Percentiles rank a stretch among this genome's conserved stretches.
phyloP scores from a whole-genome alignment of 2,329 filamentous ascomycete species.

The Blastomyces parvus region DNA sequence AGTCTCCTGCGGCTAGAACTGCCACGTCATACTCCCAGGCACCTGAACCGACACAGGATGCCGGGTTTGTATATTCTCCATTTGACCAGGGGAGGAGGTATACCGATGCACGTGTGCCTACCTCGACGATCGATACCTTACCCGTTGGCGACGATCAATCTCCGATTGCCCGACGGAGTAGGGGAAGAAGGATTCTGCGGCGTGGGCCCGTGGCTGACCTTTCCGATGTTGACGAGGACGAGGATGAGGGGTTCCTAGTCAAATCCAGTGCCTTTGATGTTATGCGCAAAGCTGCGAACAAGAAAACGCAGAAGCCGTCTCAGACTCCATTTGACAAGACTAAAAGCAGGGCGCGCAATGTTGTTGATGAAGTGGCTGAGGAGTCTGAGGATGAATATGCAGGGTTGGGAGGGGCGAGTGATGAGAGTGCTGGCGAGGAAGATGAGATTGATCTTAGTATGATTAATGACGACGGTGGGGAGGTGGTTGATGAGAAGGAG shows the following conservation, averaged over 20 bases:
- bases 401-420: constrained; percentile 79
- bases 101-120: constrained; percentile 41
- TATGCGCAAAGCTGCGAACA: constrained; percentile 53
- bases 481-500: constrained; percentile 68
- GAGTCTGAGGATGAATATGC: constrained; percentile 98
- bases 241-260: constrained; percentile 25
- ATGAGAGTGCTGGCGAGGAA: constrained; percentile 71
- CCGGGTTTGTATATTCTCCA: constrained; percentile 62
- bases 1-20: constrained; percentile 28
- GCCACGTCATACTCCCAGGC: constrained; percentile 59
- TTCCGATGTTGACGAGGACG: constrained; percentile 40
- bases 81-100: constrained; percentile 59
- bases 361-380: constrained; percentile 88
- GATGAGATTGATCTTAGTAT: constrained; percentile 72
- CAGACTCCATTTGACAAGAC: constrained; percentile 62
- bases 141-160: constrained; percentile 49
- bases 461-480: constrained; percentile 74
- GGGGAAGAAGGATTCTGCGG: constrained; percentile 40
- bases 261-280: constrained; percentile 54
- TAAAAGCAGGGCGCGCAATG: constrained; percentile 74
- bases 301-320: constrained; percentile 35
- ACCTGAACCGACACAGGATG: constrained; percentile 71
- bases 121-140: constrained; percentile 64
- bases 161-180: constrained; percentile 54
- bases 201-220: constrained; percentile 37